Evolutionary conservation across 768 basidiomycete genomes (phyloP).

Genomic region (Brasilioporus rufonigricans): DNA sequence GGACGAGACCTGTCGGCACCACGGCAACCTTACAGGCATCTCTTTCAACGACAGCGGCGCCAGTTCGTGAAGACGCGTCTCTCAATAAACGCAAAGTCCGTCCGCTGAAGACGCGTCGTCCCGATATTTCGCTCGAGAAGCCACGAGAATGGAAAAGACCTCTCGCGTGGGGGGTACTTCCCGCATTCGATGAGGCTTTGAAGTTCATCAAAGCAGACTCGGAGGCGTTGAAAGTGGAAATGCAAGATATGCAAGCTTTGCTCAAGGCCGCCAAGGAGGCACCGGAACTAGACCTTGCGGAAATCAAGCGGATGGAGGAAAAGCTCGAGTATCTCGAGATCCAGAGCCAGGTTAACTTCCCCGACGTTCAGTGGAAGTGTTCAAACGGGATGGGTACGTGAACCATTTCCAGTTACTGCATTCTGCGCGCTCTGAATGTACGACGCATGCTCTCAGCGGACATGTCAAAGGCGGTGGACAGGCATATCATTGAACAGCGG

Average conservation of each 20-base stretch:
- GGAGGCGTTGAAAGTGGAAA: slow-evolving; percentile 36
- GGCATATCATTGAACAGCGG: slow-evolving; percentile 77
- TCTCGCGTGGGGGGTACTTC: slow-evolving; percentile 58
- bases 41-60: background rate
- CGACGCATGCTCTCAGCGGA: slow-evolving; percentile 44
- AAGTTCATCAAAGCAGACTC: slow-evolving; percentile 67
- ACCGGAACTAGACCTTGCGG: slow-evolving; percentile 32
- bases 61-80: slow-evolving; percentile 4
- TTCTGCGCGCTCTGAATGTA: background rate
- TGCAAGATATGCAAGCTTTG: slow-evolving; percentile 20
- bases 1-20: slow-evolving; percentile 7
- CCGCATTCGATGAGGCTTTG: slow-evolving; percentile 85
- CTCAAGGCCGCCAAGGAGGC: slow-evolving; percentile 23
- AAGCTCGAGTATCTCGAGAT: slow-evolving; percentile 65
- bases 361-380: slow-evolving; percentile 75
- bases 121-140: slow-evolving; percentile 47
- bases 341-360: slow-evolving; percentile 83
- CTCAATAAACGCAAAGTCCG: slow-evolving; percentile 8
- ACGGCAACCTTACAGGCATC: slow-evolving; percentile 5
- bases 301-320: slow-evolving; percentile 44
- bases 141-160: slow-evolving; percentile 68
- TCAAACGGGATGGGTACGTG: slow-evolving; percentile 76
- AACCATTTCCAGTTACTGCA: background rate
- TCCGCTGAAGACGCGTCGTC: slow-evolving; percentile 38
- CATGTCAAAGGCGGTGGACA: slow-evolving; percentile 64